A percentile compares a stretch with the other conserved stretches of the same genome.
These are phyloP conservation scores for Phoenix dactylifera DNA, from an alignment of 176 grass and related monocot genomes.

Conservation along the genomic window DNA sequence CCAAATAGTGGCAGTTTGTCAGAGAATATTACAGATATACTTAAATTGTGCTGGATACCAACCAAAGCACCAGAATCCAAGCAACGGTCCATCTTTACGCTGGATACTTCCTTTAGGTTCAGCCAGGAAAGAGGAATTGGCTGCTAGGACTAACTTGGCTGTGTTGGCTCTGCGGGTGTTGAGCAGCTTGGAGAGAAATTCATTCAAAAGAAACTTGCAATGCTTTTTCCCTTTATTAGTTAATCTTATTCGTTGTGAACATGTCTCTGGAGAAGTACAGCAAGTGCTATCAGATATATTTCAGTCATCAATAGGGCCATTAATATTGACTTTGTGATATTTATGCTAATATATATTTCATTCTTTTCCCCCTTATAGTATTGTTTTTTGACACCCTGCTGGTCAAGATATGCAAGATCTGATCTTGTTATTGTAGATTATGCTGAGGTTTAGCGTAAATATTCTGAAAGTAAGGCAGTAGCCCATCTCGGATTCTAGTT, in stretches of 20 bases:
- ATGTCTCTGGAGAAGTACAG: constrained; percentile 72
- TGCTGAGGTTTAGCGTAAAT: too few species aligned
- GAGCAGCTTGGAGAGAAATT: constrained; percentile 43
- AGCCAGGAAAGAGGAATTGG: constrained; percentile 71
- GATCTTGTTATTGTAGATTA: too few species aligned
- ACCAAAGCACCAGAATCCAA: constrained; percentile 24
- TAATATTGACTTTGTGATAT: constrained; percentile 41
- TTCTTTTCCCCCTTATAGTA: background rate
- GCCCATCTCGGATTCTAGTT: too few species aligned
- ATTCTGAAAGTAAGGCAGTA: too few species aligned
- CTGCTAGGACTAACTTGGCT: constrained; percentile 58
- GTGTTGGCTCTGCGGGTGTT: constrained; percentile 68
- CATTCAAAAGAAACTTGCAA: constrained; percentile 67
- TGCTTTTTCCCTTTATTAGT: constrained; percentile 68
- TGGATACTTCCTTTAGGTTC: constrained; percentile 46
- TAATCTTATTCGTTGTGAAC: constrained; percentile 83
- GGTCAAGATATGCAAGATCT: too few species aligned
- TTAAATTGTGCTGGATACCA: constrained; percentile 58
- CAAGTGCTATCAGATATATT: constrained; percentile 69
- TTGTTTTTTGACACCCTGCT: too few species aligned
- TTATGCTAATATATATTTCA: constrained; percentile 15
- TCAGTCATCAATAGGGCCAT: constrained; percentile 67
- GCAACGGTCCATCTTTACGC: constrained; percentile 22
- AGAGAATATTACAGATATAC: constrained; percentile 68
- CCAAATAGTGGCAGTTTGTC: constrained; percentile 48